Conservation (phyloP, 2,329 filamentous ascomycete genomes). For the Dactylellina sp. region DNA sequence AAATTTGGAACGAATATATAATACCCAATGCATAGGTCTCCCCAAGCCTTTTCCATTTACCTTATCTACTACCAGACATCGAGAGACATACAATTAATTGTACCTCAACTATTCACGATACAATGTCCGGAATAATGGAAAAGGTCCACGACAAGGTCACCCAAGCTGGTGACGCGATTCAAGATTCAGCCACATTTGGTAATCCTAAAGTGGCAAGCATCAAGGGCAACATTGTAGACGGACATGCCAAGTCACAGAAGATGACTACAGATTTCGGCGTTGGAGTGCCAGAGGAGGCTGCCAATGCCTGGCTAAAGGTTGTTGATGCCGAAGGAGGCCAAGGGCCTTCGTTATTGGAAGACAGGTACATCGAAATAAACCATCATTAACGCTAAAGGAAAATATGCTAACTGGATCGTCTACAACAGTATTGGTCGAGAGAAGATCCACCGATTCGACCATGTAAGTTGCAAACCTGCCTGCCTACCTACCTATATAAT, state of each 20-base stretch:
- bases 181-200: constrained; percentile 45
- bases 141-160: constrained; percentile 55
- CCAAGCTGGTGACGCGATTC: constrained; percentile 25
- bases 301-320: constrained; percentile 80
- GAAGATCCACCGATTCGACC: constrained; percentile 40
- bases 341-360: constrained; percentile 78
- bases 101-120: constrained; percentile 3
- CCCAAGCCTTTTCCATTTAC: too few relatives aligned
- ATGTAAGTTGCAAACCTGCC: too few relatives aligned
- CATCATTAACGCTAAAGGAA: constrained; percentile 60
- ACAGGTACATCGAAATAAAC: constrained; percentile 74
- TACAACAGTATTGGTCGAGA: constrained; percentile 2
- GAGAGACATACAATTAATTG: too few relatives aligned
- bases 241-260: constrained; percentile 68
- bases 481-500: neutral
- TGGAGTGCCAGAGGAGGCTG: constrained; percentile 73
- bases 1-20: too few relatives aligned
- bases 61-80: too few relatives aligned
- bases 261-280: constrained; percentile 83
- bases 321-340: constrained; percentile 67
- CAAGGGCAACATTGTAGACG: constrained; percentile 69
- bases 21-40: too few relatives aligned
- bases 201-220: constrained; percentile 56
- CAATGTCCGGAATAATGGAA: constrained; percentile 57
- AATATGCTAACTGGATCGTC: constrained; percentile 3